Conservation (phyloP, 2,329 filamentous ascomycete species). For the Fusarium sp. region DNA sequence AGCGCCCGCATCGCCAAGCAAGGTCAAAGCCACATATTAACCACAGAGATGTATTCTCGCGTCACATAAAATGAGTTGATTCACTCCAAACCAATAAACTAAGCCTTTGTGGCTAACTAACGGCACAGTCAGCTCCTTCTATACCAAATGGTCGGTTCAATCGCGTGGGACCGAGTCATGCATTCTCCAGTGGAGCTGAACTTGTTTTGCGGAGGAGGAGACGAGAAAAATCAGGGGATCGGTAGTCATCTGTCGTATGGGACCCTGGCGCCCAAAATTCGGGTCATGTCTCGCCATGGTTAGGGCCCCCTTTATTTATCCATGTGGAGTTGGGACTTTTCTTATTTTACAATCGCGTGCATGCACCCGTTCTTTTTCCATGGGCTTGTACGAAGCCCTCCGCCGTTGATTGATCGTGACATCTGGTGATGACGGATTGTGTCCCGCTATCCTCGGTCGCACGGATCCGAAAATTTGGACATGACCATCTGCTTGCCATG, state of each 20-base stretch:
- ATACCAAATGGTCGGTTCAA: neutral
- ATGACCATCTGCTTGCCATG: too few species aligned
- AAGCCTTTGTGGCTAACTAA: neutral
- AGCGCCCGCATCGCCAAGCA: neutral
- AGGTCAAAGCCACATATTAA: neutral
- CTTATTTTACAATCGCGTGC: neutral
- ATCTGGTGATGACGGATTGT: neutral
- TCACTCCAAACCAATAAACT: neutral
- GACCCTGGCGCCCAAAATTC: neutral
- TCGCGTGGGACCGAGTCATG: neutral
- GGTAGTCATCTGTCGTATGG: neutral
- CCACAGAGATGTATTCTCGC: neutral
- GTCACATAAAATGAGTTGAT: neutral
- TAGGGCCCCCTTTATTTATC: neutral
- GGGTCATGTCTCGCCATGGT: neutral
- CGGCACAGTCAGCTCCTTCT: neutral
- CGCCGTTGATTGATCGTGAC: neutral
- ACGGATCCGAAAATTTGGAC: neutral
- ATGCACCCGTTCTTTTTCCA: neutral
- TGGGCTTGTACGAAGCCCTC: neutral
- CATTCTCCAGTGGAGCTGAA: neutral
- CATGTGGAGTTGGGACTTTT: neutral
- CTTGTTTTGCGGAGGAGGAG: neutral
- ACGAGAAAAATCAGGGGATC: neutral
- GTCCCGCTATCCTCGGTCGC: neutral